Evolutionary conservation across 179 eudicot species (phyloP), one percentile per base, ranked within the genome.

Genomic region (Actinidia arguta): DNA sequence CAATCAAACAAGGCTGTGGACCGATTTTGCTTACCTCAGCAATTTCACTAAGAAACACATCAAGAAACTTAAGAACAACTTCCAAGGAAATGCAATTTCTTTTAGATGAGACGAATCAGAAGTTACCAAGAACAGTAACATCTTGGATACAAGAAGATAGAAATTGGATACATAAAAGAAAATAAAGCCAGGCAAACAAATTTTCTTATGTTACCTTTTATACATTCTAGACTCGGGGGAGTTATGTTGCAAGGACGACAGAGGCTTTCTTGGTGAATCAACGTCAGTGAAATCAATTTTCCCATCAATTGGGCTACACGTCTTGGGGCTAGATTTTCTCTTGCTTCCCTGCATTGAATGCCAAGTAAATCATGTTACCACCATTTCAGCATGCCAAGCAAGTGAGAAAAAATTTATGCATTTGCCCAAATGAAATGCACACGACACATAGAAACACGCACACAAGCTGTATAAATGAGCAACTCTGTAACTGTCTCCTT

Each of bases 281-380:
- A 59, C 48, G 11, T 90, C 94, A 27, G 73, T 75, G 31, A 89
- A 88, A 55, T 92, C 94, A 46, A 92, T 68, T 87, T 88, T 93
- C 88, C 79, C 83, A 59, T 91, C 93, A 75, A 88, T 80, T 8
- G 93, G 93, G 83, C 91, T 86, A 81, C 88, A 64, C 79, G 72
- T 77, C 82, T 58, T 86, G 9, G 94, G 90, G 80, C 93, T 91
- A n/a, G 90, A 89, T 87, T 95, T 95, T 48, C 95, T 77, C 86
- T 93, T 94, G 85, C 67, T 92, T 64, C 82, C 90, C 99, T 94
- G 91, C 85, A 89, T 54, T 52, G 14, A 59, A 14, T 16, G 8
- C 73, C 70, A 81, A 25, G 13, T 74, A 75, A 61, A 76, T 52
- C n/a, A 18, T 12, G 81, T 36, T 27, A 48, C 47, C n/a, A 66